Evolutionary conservation across 2,329 filamentous ascomycete species (phyloP), one percentile per base, ranked within the genome.

Genomic region (Fusarium humuli): DNA sequence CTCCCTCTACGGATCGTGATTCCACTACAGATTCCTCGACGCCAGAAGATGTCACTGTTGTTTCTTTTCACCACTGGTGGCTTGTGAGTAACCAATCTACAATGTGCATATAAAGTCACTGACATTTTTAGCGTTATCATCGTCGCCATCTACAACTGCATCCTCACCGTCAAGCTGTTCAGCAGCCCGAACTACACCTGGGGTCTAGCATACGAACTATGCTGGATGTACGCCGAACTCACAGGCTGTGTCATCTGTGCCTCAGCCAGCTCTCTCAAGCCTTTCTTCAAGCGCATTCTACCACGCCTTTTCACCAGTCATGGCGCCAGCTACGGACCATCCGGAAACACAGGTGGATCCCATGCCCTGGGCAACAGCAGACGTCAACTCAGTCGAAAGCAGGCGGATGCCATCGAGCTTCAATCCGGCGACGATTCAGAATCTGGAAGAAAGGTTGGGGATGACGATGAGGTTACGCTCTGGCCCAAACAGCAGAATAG

Each of bases 151-250:
- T 74, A 73, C 32, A 74, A 70, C 37, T 74, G 68, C 3, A 29
- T 72, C 7, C 72, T 74, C 6, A 74, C 70, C 1, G 66, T 74
- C 7, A 62, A 65, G 22, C 61, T 68, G 0, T 74, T 74, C 41
- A 68, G 50, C 11, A 70, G 63, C 7, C 20, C 45, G 0, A 72
- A 74, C 29, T 74, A 74, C 2, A 74, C 72, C 1, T 74, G 72
- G 72, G 72, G 72, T 2, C 42, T 74, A 3, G 60, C 72, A 14
- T 70, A 74, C 9, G 68, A 74, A 11, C 20, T 74, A 0, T 74
- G 68, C 20, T 74, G 72, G 72, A 74, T 74, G 72, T 74, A 74
- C 7, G 72, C 70, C 9, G 72, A 73, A 18, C 20, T 74, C 3
- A 74, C 70, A 2, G 72, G 72, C 0, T 74, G 72, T 14, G 71